These are phyloP conservation scores for Acrasis kona DNA, from an alignment of 78 protist genomes.

Conservation along the genomic window DNA sequence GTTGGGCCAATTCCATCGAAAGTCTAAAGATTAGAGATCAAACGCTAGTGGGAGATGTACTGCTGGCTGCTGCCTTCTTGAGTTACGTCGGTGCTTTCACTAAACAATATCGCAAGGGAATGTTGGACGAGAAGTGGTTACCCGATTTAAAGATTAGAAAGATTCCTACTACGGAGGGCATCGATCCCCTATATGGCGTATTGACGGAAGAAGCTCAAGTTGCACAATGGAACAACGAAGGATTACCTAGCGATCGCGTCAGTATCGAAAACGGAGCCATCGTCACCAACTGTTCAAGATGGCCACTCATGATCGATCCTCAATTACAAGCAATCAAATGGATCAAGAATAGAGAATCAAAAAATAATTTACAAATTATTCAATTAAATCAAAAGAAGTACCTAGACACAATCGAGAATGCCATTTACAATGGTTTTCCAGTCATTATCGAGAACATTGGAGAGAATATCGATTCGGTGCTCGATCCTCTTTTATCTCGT, in stretches of 20 bases:
- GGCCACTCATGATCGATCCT: slow-evolving; percentile 54
- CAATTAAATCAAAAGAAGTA: background rate
- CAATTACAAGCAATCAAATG: slow-evolving; percentile 39
- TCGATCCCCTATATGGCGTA: slow-evolving; percentile 15
- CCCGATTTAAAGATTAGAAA: background rate
- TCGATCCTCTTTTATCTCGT: slow-evolving; percentile 51
- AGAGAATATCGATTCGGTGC: slow-evolving; percentile 52
- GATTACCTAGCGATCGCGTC: slow-evolving; percentile 23
- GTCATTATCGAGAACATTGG: slow-evolving; percentile 47
- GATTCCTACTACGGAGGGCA: slow-evolving; percentile 19
- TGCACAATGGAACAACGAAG: slow-evolving; percentile 46
- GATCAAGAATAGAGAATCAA: slow-evolving; percentile 23
- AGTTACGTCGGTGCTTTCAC: slow-evolving; percentile 65
- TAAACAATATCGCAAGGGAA: background rate
- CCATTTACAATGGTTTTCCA: slow-evolving; percentile 37
- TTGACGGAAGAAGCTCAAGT: slow-evolving; percentile 34
- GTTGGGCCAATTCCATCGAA: slow-evolving; percentile 33
- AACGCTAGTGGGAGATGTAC: slow-evolving; percentile 59
- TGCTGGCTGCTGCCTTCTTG: slow-evolving; percentile 55
- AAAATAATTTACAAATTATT: slow-evolving; percentile 7
- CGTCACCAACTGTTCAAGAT: slow-evolving; percentile 8
- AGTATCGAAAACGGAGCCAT: slow-evolving; percentile 42
- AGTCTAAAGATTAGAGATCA: background rate
- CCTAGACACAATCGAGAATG: slow-evolving; percentile 19
- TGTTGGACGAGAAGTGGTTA: slow-evolving; percentile 14